A percentile compares a stretch with the other conserved stretches of the same genome.
Evolutionary conservation across 1,139 yeast species (phyloP).

Genomic region (Geotrichum bryndzae): DNA sequence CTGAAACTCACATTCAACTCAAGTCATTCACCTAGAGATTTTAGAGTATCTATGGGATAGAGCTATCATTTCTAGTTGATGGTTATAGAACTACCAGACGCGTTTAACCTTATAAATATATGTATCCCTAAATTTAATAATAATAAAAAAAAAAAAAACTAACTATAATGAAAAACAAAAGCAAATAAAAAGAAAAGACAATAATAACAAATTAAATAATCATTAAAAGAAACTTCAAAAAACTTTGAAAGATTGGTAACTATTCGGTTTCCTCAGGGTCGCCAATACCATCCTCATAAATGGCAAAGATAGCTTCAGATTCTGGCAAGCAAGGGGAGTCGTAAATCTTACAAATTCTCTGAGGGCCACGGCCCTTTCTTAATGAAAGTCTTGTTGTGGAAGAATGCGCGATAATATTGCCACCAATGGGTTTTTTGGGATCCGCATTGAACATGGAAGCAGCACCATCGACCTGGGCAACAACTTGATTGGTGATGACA

Average conservation of each 20-base stretch:
- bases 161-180: no score
- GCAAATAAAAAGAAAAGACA: neutral
- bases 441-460: constrained; percentile 82
- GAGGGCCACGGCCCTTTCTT: constrained; percentile 86
- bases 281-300: constrained; percentile 94
- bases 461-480: constrained; percentile 94
- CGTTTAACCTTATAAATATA: neutral
- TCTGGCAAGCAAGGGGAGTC: constrained; percentile 96
- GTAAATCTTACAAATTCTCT: constrained; percentile 86
- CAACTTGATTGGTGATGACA: constrained; percentile 96
- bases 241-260: neutral
- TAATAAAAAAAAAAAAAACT: no score
- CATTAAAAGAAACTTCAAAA: neutral
- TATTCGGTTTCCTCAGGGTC: constrained; percentile 80
- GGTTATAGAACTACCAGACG: neutral
- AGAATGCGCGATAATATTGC: constrained; percentile 94
- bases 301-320: constrained; percentile 90
- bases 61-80: neutral
- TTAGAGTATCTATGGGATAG: neutral
- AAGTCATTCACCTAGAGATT: constrained; percentile 24
- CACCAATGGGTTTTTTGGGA: constrained; percentile 99
- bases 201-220: neutral
- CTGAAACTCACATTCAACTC: constrained; percentile 30
- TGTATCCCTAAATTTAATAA: neutral
- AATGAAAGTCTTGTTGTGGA: constrained; percentile 88